Base-by-base conservation (phyloP, 163 green algal genomes). In the Scenedesmus sp. region DNA sequence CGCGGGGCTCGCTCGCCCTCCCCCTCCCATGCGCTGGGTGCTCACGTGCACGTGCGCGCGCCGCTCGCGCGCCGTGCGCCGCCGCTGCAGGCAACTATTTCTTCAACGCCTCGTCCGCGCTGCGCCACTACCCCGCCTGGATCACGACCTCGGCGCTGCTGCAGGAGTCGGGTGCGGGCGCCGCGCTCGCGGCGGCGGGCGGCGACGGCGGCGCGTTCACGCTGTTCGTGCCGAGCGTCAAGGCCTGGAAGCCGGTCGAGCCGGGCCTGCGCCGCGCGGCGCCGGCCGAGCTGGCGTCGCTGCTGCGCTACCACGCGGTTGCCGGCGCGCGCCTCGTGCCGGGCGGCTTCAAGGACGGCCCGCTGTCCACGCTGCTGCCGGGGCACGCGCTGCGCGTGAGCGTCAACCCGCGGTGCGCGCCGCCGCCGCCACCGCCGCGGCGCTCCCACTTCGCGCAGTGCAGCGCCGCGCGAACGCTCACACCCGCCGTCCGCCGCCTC, bases 11-110 rank as follows among this genome's bases (percentile, higher is more conserved):
- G 22, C 60, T 31, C 14, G 17, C 60, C 20, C 33, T 1, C 60
- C 53, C 20, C 17, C 34, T 33, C 60, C 29, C 17, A 31, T 20
- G 4, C 60, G 53, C n/a, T n/a, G n/a, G n/a, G n/a, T n/a, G n/a
- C n/a, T n/a, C n/a, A n/a, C n/a, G n/a, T n/a, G n/a, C n/a, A n/a
- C n/a, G n/a, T n/a, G n/a, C n/a, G n/a, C n/a, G n/a, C n/a, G n/a
- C n/a, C 36, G 50, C 33, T 31, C 24, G 2, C 4, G 7, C 33
- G 4, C 28, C 26, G 24, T 29, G 31, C 60, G 24, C 11, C 5
- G 28, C 31, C 18, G 15, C 24, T 69, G 22, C 69, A 77, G 69
- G 69, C 39, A 67, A 60, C 54, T 77, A 77, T 44, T 77, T 77
- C 69, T 45, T 24, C 14, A 57, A 26, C 39, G 56, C 24, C 2